Conservation (phyloP, 768 basidiomycete genomes). For the Mycena maculata region DNA sequence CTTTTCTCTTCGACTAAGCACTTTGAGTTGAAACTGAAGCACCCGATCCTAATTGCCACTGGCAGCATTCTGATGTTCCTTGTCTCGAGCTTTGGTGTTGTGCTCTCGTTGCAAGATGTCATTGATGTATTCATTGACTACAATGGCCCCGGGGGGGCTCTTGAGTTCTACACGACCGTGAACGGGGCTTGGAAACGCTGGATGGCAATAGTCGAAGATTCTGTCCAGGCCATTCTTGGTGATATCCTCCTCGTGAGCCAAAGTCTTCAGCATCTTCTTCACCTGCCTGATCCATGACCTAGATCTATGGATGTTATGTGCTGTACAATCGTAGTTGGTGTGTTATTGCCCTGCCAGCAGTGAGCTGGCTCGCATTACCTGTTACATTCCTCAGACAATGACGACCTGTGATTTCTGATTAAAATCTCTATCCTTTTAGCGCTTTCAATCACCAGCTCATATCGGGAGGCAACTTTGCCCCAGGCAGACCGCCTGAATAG, state of each 20-base stretch:
- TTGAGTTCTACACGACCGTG: neutral
- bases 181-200: constrained; percentile 19
- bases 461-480: neutral
- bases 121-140: constrained; percentile 19
- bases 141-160: constrained; percentile 8
- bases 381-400: neutral
- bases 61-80: constrained; percentile 20
- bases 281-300: neutral
- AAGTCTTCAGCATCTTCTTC: neutral
- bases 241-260: constrained; percentile 14
- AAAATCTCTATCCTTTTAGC: neutral
- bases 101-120: constrained; percentile 19
- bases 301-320: constrained; percentile 29
- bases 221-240: constrained; percentile 16
- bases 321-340: constrained; percentile 19
- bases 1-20: constrained; percentile 23
- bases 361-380: constrained; percentile 12
- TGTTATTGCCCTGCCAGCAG: neutral
- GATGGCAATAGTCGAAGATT: constrained; percentile 18
- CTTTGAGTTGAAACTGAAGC: constrained; percentile 9
- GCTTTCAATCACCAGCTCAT: neutral
- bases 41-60: constrained; percentile 13
- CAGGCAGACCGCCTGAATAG: constrained; percentile 1
- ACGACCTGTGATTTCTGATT: too few relatives aligned
- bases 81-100: constrained; percentile 15